These are phyloP conservation scores for Cichorium intybus DNA, from an alignment of 140 eudicot species.

Conservation along the genomic window DNA sequence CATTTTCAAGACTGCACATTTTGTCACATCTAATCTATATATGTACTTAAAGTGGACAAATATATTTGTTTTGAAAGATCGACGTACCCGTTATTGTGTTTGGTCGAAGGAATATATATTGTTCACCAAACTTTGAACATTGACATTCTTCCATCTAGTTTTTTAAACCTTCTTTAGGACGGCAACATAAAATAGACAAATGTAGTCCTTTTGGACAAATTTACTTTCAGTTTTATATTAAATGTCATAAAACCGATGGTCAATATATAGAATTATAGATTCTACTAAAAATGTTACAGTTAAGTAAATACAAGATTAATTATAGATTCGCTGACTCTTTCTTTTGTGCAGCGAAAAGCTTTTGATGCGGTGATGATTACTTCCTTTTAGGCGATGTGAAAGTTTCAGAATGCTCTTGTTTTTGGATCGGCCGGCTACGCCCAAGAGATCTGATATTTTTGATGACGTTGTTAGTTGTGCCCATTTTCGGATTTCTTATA, in stretches of 20 bases:
- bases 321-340: no score
- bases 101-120: slow-evolving; percentile 24
- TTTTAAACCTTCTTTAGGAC: slow-evolving; percentile 1
- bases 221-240: neutral
- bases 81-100: neutral
- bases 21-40: neutral
- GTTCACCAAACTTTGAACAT: slow-evolving; percentile 25
- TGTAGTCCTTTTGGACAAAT: neutral
- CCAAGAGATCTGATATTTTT: no score
- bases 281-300: neutral
- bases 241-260: neutral
- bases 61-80: neutral
- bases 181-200: slow-evolving; percentile 7
- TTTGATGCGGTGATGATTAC: no score
- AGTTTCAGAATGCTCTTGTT: no score
- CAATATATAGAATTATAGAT: no score
- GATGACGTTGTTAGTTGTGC: no score
- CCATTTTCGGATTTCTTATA: no score
- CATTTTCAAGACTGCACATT: neutral
- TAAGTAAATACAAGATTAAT: neutral
- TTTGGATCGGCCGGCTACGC: no score
- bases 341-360: no score
- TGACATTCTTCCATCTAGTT: slow-evolving; percentile 11
- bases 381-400: no score
- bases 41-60: neutral